Percentiles rank a stretch among this genome's conserved stretches.
These are phyloP conservation scores for Aphanomyces astaci DNA, from an alignment of 352 stramenopile species.

Conservation along the genomic window DNA sequence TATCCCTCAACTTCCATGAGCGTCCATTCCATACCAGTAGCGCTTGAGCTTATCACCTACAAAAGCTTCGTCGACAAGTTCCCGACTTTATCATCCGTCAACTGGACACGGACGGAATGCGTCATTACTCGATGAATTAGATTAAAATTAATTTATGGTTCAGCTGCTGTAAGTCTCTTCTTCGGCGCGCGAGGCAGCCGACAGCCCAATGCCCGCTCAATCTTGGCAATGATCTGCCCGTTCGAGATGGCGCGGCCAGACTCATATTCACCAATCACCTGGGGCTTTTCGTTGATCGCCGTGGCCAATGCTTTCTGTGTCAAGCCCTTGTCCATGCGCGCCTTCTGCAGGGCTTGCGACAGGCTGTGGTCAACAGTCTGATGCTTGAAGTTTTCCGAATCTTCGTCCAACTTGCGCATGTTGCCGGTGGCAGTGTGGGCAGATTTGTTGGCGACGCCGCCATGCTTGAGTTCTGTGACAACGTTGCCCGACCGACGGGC, in stretches of 20 bases:
- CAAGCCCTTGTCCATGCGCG: constrained; percentile 96
- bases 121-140: too few species aligned
- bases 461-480: constrained; percentile 49
- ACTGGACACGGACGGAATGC: too few species aligned
- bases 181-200: constrained; percentile 64
- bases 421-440: constrained; percentile 67
- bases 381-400: constrained; percentile 83
- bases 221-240: constrained; percentile 94
- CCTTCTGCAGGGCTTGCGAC: constrained; percentile 91
- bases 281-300: constrained; percentile 91
- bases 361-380: constrained; percentile 74
- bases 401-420: constrained; percentile 85
- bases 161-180: constrained; percentile 31
- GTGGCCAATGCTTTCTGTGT: constrained; percentile 97
- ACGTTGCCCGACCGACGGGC: constrained; percentile 57
- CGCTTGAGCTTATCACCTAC: too few species aligned
- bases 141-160: neutral
- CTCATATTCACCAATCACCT: constrained; percentile 96
- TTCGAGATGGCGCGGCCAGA: constrained; percentile 96
- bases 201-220: constrained; percentile 90
- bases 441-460: constrained; percentile 59
- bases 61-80: too few species aligned
- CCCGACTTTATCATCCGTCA: too few species aligned
- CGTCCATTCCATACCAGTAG: too few species aligned
- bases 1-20: too few species aligned